Conservation (phyloP, 2,329 filamentous ascomycete species). For the Fusarium tricinctum region DNA sequence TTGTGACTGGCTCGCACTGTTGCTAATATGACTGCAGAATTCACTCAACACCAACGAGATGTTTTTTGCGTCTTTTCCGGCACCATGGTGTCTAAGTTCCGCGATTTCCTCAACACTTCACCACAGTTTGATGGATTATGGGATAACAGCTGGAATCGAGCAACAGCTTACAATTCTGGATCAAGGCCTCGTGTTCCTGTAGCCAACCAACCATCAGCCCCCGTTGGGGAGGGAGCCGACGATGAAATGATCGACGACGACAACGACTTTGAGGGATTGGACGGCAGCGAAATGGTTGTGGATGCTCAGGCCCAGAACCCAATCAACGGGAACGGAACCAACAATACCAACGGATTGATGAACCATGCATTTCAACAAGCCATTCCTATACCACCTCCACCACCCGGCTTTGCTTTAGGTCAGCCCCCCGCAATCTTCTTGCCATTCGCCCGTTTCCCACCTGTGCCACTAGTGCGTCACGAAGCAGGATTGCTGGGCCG, state of each 20-base stretch:
- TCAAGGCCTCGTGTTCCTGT: constrained; percentile 23
- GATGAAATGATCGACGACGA: constrained; percentile 62
- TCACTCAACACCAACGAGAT: constrained; percentile 93
- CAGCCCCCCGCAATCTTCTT: constrained; percentile 45
- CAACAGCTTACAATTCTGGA: constrained; percentile 14
- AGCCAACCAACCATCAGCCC: constrained; percentile 13
- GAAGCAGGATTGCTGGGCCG: constrained; percentile 39
- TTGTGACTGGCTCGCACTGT: not conserved
- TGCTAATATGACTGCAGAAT: constrained; percentile 70
- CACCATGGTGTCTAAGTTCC: constrained; percentile 81
- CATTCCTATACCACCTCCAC: constrained; percentile 50
- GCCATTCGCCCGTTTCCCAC: constrained; percentile 36
- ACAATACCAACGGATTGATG: constrained; percentile 14
- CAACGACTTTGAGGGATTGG: constrained; percentile 60
- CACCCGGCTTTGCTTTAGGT: constrained; percentile 40
- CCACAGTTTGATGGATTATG: constrained; percentile 62
- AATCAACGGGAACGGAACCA: constrained; percentile 29
- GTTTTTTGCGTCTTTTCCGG: constrained; percentile 99
- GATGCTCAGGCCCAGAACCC: constrained; percentile 52
- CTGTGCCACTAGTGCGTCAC: constrained; percentile 35
- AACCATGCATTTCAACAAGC: constrained; percentile 39
- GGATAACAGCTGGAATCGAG: constrained; percentile 47
- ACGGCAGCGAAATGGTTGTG: constrained; percentile 57
- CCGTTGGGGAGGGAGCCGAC: constrained; percentile 55
- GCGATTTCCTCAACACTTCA: constrained; percentile 79